Evolutionary conservation across 495 filamentous ascomycete genomes (phyloP).

Genomic region (Neurospora africana): DNA sequence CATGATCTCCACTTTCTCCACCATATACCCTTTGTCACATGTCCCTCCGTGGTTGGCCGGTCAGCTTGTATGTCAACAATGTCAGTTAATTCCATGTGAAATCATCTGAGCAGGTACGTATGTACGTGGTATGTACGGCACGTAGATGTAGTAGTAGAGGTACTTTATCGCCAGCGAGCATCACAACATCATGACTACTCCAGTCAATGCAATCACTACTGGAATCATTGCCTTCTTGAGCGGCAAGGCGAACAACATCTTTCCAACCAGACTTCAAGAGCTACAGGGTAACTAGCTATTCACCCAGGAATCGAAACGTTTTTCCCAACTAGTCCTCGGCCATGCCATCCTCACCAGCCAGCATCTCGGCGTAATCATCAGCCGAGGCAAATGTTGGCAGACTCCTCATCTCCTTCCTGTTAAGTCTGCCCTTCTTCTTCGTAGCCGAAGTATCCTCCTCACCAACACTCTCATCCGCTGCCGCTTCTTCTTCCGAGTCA

Average conservation of each 20-base stretch:
- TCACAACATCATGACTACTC: neutral
- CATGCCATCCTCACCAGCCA: constrained; percentile 58
- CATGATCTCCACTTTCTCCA: neutral
- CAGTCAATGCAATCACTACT: neutral
- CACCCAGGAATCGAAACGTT: neutral
- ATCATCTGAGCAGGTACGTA: neutral
- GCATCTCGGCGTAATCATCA: constrained; percentile 85
- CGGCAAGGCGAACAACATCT: neutral
- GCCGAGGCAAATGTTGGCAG: constrained; percentile 85
- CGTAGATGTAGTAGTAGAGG: neutral
- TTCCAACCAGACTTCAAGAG: neutral
- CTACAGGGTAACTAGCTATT: neutral
- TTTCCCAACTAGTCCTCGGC: constrained; percentile 6
- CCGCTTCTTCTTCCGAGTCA: constrained; percentile 18
- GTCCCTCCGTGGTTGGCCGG: neutral
- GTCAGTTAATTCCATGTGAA: neutral
- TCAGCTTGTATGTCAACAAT: neutral
- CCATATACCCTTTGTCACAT: neutral
- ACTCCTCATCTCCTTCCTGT: constrained; percentile 73
- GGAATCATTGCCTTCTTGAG: neutral
- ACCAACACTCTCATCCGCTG: constrained; percentile 22
- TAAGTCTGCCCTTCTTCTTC: constrained; percentile 43
- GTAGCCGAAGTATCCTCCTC: constrained; percentile 16
- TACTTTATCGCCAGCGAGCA: neutral
- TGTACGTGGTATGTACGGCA: neutral